Evolutionary conservation across 2,329 filamentous ascomycete genomes (phyloP), one percentile per base, ranked within the genome.

Genomic region (Sphaceloma murrayae): DNA sequence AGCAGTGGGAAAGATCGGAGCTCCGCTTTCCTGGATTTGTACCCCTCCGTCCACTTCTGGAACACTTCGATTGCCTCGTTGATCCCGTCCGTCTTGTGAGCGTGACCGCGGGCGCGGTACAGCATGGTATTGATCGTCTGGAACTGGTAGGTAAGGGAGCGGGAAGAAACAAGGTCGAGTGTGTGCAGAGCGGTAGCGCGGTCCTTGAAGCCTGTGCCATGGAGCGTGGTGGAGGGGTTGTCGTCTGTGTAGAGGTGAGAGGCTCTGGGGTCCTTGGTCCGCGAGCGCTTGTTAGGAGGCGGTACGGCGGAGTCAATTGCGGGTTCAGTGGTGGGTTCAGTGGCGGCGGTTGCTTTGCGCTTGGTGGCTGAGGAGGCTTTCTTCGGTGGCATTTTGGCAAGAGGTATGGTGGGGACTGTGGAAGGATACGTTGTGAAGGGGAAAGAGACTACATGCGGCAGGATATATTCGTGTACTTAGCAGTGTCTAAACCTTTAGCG

Each of bases 161-260:
- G 55, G 3, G 52, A 45, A 4, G 50, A 49, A 47, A 59, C 57
- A 40, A 59, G 51, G 7, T 56, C 44, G 13, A 59, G 47, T 1
- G 57, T 59, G 11, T 49, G 46, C 22, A 48, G 44, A 5, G 57
- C 57, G 5, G 53, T 51, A 2, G 46, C 50, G 11, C 45, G 45
- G 48, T 59, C 55, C 38, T 57, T 58, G 53, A 59, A 59, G 36
- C 56, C 57, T 2, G 55, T 59, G 48, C 57, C 56, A 30, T 58
- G 56, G 29, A 59, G 52, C 3, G 57, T 58, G 4, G 57, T 58
- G 11, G 51, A 29, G 7, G 56, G 57, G 33, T 59, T 59, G 45
- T 59, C 57, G 34, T 59, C 56, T 10, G 57, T 59, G 49, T 59
- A 59, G 39, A 59, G 55, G 45, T 59, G 57, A 5, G 56, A 58